These are phyloP conservation scores for Cladosporium oxysporum DNA, from an alignment of 2,329 filamentous ascomycete species.

Conservation along the genomic window DNA sequence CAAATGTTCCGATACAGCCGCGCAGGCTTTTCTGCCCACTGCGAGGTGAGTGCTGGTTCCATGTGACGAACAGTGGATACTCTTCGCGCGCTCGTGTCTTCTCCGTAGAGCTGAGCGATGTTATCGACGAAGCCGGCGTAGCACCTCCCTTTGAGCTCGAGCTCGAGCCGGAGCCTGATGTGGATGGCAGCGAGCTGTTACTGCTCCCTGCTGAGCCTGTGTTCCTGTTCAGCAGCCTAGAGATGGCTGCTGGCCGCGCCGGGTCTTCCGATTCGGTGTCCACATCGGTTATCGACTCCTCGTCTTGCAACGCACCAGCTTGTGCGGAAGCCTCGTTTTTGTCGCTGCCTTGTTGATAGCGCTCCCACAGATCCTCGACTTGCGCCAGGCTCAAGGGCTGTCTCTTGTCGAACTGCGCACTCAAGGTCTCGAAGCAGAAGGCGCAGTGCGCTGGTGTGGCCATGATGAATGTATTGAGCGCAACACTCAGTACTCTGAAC, in stretches of 20 bases:
- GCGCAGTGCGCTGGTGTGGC: slow-evolving; percentile 83
- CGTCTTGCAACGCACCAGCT: slow-evolving; percentile 26
- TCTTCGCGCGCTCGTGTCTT: slow-evolving; percentile 23
- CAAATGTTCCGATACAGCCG: slow-evolving; percentile 96
- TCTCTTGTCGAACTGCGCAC: slow-evolving; percentile 71
- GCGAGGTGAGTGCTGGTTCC: slow-evolving; percentile 70
- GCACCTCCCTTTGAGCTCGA: slow-evolving; percentile 6
- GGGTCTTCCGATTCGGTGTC: slow-evolving; percentile 30
- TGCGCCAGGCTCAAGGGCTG: slow-evolving; percentile 66
- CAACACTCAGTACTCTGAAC: neutral
- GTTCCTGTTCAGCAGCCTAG: slow-evolving; percentile 41
- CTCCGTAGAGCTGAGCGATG: slow-evolving; percentile 20
- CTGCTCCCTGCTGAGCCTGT: slow-evolving; percentile 30
- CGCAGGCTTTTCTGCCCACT: slow-evolving; percentile 68
- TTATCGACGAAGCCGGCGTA: slow-evolving; percentile 21
- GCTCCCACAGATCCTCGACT: slow-evolving; percentile 69
- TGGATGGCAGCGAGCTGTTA: slow-evolving; percentile 35
- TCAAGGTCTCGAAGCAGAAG: slow-evolving; percentile 87
- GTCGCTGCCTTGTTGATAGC: slow-evolving; percentile 47
- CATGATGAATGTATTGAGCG: slow-evolving; percentile 55
- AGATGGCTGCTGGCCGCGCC: slow-evolving; percentile 46
- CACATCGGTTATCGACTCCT: slow-evolving; percentile 41
- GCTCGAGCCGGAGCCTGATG: slow-evolving; percentile 18
- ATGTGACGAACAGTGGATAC: slow-evolving; percentile 88
- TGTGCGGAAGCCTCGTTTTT: slow-evolving; percentile 31